A percentile compares a stretch with the other conserved stretches of the same genome.
phyloP scores from a whole-genome alignment of 2,329 filamentous ascomycete genomes.

The Emmonsiellopsis sp. region DNA sequence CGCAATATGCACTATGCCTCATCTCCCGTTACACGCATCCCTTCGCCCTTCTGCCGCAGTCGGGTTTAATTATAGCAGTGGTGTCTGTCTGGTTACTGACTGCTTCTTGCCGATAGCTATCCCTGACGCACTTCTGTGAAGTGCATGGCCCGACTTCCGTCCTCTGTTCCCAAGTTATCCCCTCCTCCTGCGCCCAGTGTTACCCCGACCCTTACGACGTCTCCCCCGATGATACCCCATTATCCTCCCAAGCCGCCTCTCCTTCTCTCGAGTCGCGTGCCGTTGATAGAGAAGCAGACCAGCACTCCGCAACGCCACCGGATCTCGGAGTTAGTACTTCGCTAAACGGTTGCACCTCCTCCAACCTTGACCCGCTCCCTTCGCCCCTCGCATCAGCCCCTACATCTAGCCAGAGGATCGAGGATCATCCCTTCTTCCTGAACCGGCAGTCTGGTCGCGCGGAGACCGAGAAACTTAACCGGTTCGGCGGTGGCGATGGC shows the following conservation, averaged over 20 bases:
- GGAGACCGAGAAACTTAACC: conserved; percentile 38
- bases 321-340: conserved; percentile 6
- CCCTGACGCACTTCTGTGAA: conserved; percentile 55
- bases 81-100: conserved; percentile 3
- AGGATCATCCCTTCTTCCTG: conserved; percentile 46
- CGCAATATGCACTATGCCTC: neutral
- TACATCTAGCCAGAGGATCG: conserved; percentile 25
- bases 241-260: conserved; percentile 22
- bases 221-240: conserved; percentile 35
- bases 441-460: conserved; percentile 26
- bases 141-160: conserved; percentile 54
- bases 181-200: conserved; percentile 46
- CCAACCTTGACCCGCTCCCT: conserved; percentile 13
- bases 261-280: conserved; percentile 10
- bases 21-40: neutral
- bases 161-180: conserved; percentile 51
- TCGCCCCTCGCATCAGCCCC: conserved; percentile 12
- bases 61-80: neutral
- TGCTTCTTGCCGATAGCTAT: conserved; percentile 37
- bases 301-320: conserved; percentile 6
- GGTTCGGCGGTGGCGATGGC: conserved; percentile 35
- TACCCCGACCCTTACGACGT: conserved; percentile 30
- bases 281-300: conserved; percentile 11
- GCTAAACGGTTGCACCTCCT: conserved; percentile 8
- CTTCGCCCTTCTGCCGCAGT: neutral